Base-by-base conservation (phyloP, 1,284 basidiomycete species). In the Microbotryomycetes sp. region DNA sequence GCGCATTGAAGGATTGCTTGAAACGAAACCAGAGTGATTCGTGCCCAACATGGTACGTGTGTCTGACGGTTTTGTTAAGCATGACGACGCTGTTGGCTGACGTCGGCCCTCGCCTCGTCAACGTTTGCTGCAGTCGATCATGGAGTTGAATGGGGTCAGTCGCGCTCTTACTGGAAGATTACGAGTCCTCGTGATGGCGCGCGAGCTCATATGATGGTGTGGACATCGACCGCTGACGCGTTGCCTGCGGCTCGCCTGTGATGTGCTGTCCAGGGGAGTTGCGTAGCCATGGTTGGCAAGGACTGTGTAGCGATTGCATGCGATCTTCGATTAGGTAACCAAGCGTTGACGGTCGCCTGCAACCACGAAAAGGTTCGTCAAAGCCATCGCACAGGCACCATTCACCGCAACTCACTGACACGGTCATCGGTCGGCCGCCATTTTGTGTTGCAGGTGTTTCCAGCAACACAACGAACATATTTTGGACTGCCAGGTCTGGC, bases 221-320 rank as follows among this genome's bases (percentile, higher is more conserved):
- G 28, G 22, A 19, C 22, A 23, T 55, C 42, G 42, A 26, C 14
- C 9, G 25, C 23, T 46, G 15, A 42, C 12, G 6, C 14, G 3
- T n/a, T 4, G 16, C 19, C 1, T 3, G 14, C 19, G 32, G 7
- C 15, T n/a, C n/a, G n/a, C n/a, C n/a, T n/a, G n/a, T n/a, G n/a
- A n/a, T n/a, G n/a, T 42, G 5, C 31, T 26, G 46, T 3, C 30
- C 61, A 69, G 67, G 96, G 96, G 78, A 96, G 92, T 78, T 91
- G 96, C 72, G 84, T 99, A 78, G 96, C 96, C 79, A 98, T 98
- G 92, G 87, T 88, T 65, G 96, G 96, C 68, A 97, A 97, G 80
- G 89, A 93, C 74, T 99, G 96, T 77, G 96, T 99, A 62, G 96
- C 94, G 60, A 98, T 99, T 78, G 96, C 96, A 32, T 92, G 87